Conservation (phyloP, 2,329 filamentous ascomycete genomes). For the Trichoderma gracile region DNA sequence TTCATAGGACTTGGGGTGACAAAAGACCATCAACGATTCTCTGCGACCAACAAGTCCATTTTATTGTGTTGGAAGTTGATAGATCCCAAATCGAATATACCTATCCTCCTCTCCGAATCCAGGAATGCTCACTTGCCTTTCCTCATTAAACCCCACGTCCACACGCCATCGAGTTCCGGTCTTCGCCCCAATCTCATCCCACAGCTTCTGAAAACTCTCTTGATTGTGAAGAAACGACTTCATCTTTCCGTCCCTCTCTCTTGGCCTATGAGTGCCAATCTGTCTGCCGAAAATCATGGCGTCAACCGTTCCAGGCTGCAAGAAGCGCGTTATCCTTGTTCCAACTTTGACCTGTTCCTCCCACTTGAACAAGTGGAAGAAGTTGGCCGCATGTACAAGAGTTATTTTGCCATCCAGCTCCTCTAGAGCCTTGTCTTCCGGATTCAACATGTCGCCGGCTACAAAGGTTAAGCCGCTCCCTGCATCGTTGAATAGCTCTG, state of each 20-base stretch:
- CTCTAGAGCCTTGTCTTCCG: not conserved
- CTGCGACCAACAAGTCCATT: not conserved
- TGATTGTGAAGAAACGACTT: not conserved
- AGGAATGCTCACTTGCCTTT: not conserved
- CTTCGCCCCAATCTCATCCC: not conserved
- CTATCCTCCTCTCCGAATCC: constrained; percentile 2
- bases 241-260: not conserved
- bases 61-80: not conserved
- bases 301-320: not conserved
- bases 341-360: constrained; percentile 4
- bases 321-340: not conserved
- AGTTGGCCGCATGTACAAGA: constrained; percentile 5
- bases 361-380: constrained; percentile 16
- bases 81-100: not conserved
- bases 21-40: not conserved
- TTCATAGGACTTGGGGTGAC: no score
- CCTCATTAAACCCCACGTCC: not conserved
- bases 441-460: not conserved
- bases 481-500: constrained; percentile 2
- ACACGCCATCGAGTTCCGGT: constrained; percentile 2
- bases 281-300: constrained; percentile 10
- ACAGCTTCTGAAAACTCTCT: constrained; percentile 4
- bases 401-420: not conserved
- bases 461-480: not conserved
- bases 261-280: not conserved